Evolutionary conservation across 1,284 basidiomycete species (phyloP), one percentile per base, ranked within the genome.

Genomic region (Ganoderma boninense): DNA sequence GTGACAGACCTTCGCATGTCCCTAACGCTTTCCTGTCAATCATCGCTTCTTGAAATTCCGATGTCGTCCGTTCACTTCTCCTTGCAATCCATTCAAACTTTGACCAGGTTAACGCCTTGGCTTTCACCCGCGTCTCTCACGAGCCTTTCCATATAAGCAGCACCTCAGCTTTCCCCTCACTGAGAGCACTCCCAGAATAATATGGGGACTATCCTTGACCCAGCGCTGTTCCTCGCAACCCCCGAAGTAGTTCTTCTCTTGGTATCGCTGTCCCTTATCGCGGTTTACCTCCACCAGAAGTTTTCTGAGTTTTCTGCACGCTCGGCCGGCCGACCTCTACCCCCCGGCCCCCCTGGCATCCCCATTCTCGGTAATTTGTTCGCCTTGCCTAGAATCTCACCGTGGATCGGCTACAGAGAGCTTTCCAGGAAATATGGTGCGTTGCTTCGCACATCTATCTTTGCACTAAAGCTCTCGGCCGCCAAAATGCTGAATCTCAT

Each of bases 301-400:
- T 35, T 26, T 8, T 44, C 62, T 4, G 44, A 49, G 43, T 63
- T 63, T 6, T 7, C 43, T 4, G 20, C 29, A 26, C 46, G 46
- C 20, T 32, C 46, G 1, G 46, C 8, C 11, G 38, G 63, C 46
- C 46, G 63, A 6, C 62, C 29, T 42, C 11, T 32, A 11, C 62
- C 46, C 20, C 62, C 62, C 20, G 62, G 62, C 10, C 46, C 46
- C 26, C 38, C 13, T 26, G 46, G 49, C 8, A 14, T 64, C 20
- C 49, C 64, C 7, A 14, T 65, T 40, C 7, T 65, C n/a, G 64
- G 64, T 23, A 65, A 65, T 14, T 40, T 65, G n/a, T 52, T 65
- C 49, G 35, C 29, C 44, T 52, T 65, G 26, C 64, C 64, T 6
- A 56, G 26, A 54, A 3, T n/a, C 14, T 42, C 49, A 26, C 62